phyloP scores from a whole-genome alignment of 2,329 filamentous ascomycete genomes.

The Cordyceps militaris region DNA sequence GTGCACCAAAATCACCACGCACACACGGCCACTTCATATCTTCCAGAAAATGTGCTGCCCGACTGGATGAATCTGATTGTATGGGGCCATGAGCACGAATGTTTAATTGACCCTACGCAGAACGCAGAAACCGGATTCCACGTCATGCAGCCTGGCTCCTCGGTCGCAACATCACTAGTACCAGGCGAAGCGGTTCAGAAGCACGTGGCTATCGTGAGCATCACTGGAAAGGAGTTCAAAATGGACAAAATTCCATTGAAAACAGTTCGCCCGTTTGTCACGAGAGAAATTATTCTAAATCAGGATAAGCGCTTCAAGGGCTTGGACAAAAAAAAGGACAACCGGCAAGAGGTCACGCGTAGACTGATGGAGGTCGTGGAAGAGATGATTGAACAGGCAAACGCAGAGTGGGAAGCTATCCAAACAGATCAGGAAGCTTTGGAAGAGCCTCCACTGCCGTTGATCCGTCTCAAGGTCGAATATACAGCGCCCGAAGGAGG shows the following conservation, averaged over 20 bases:
- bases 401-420: slow-evolving; percentile 70
- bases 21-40: slow-evolving; percentile 84
- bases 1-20: slow-evolving; percentile 96
- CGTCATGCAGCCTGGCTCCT: slow-evolving; percentile 96
- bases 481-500: slow-evolving; percentile 79
- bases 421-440: slow-evolving; percentile 58
- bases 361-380: slow-evolving; percentile 73
- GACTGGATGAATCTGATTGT: slow-evolving; percentile 86
- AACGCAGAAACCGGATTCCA: slow-evolving; percentile 88
- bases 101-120: slow-evolving; percentile 72
- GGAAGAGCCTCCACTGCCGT: slow-evolving; percentile 63
- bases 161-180: slow-evolving; percentile 86
- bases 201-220: slow-evolving; percentile 76
- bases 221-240: slow-evolving; percentile 77
- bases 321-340: slow-evolving; percentile 74
- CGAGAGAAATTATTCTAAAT: slow-evolving; percentile 69
- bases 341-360: slow-evolving; percentile 70
- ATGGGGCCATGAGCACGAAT: slow-evolving; percentile 98
- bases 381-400: slow-evolving; percentile 80
- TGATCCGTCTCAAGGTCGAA: slow-evolving; percentile 87
- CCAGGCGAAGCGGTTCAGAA: slow-evolving; percentile 87
- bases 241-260: slow-evolving; percentile 77
- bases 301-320: slow-evolving; percentile 71
- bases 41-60: slow-evolving; percentile 88
- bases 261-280: slow-evolving; percentile 84